phyloP scores from a whole-genome alignment of 2,329 filamentous ascomycete species.

The Ophiostoma fasciatum region DNA sequence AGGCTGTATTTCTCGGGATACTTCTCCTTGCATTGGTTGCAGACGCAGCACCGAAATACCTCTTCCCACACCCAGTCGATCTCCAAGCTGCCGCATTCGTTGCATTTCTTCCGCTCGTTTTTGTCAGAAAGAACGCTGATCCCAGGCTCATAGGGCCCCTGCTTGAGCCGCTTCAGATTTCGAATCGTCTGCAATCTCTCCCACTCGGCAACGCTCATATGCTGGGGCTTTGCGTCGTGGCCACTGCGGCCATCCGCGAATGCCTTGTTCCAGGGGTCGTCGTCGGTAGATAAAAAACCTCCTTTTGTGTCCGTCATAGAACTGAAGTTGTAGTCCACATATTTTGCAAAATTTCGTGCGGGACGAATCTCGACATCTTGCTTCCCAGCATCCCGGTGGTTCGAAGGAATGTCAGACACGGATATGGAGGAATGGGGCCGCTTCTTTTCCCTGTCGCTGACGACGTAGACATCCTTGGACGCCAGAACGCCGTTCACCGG shows the following conservation, averaged over 20 bases:
- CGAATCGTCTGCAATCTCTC: slow-evolving; percentile 65
- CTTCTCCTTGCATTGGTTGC: slow-evolving; percentile 75
- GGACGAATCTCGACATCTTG: slow-evolving; percentile 43
- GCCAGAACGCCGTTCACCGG: slow-evolving; percentile 57
- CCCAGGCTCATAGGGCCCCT: slow-evolving; percentile 78
- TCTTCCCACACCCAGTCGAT: slow-evolving; percentile 96
- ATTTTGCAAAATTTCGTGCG: slow-evolving; percentile 80
- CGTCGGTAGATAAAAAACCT: slow-evolving; percentile 78
- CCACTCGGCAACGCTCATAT: slow-evolving; percentile 89
- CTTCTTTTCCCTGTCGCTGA: slow-evolving; percentile 42
- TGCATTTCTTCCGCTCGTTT: slow-evolving; percentile 56
- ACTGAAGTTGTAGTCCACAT: slow-evolving; percentile 94
- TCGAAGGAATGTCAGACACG: slow-evolving; percentile 33
- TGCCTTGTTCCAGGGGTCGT: slow-evolving; percentile 80
- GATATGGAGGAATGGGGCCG: slow-evolving; percentile 54
- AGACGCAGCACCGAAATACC: slow-evolving; percentile 61
- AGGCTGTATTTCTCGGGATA: slow-evolving; percentile 85
- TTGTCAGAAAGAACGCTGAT: slow-evolving; percentile 57
- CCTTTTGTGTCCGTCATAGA: slow-evolving; percentile 98
- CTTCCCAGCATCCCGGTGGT: slow-evolving; percentile 49
- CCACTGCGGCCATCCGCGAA: slow-evolving; percentile 31
- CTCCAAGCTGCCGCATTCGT: slow-evolving; percentile 70
- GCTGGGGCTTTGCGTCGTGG: slow-evolving; percentile 51
- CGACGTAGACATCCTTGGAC: slow-evolving; percentile 46
- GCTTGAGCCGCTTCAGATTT: slow-evolving; percentile 55